Base-by-base conservation (phyloP, 2,329 filamentous ascomycete species). In the Arthroderma uncinatum region DNA sequence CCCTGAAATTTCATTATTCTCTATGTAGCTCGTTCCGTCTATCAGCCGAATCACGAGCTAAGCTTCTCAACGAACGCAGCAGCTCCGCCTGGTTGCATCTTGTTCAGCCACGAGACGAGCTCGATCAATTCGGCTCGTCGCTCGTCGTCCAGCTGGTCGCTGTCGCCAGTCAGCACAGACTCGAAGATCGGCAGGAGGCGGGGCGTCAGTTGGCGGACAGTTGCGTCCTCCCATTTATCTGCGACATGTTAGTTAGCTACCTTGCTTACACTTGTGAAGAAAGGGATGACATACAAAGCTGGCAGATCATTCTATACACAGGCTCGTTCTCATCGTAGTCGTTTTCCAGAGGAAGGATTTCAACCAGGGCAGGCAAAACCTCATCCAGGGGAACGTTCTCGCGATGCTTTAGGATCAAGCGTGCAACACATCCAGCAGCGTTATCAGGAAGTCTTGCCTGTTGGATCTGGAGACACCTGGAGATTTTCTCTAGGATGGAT, bases 321-420 rank as follows among this genome's bases (percentile, higher is more conserved):
- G 93, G 90, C 66, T 89, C 88, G 74, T 98, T 97, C 81, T 97
- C 93, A 73, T 96, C 90, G 66, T 82, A 97, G 71, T 97, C 93
- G 69, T 95, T 91, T 72, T 87, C 88, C 61, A 97, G 79, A 8
- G 93, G 93, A 37, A 97, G 81, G 28, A 91, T 80, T 60, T 82
- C 81, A 57, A 94, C 81, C 28, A 97, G 75, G 0, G 83, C 83
- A 25, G 92, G 91, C 1, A 98, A 81, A 19, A 95, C 88, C 59
- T 95, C 84, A 39, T 80, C 75, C 55, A 95, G 80, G 16, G 92
- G 90, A 8, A 94, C 84, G 64, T 82, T 82, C 64, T 92, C 84
- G n/a, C 87, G 85, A 73, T 95, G 85, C 66, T 87, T 87, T 70
- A 88, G 82, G 72, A 97, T 95, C 86, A 98, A 91, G 62, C 93